Percentiles rank a stretch among this genome's conserved stretches.
These are phyloP conservation scores for Fraxinus sp. DNA, from an alignment of 305 asterid genomes.

Conservation along the genomic window DNA sequence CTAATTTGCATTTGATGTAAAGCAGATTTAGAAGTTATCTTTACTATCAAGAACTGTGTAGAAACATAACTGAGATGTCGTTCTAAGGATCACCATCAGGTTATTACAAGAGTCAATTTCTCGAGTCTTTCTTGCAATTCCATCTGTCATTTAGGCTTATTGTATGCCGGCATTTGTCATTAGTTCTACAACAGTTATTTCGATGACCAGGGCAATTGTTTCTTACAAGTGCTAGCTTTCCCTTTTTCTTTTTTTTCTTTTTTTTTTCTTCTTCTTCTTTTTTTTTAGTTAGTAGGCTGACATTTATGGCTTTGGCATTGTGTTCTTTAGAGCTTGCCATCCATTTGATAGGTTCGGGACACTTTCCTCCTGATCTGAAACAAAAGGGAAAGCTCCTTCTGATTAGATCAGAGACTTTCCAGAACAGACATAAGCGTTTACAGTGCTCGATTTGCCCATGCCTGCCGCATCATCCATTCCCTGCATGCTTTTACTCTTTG, in stretches of 20 bases:
- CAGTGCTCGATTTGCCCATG: not conserved
- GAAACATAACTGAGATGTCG: not conserved
- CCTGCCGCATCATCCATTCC: not conserved
- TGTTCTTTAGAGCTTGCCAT: not conserved
- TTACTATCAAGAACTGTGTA: not conserved
- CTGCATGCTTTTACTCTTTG: not conserved
- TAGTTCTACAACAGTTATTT: not conserved
- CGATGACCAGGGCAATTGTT: not conserved
- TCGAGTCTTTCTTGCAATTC: not conserved
- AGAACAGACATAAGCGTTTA: not conserved
- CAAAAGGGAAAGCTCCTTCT: constrained; percentile 11
- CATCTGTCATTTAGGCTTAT: not conserved
- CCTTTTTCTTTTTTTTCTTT: too few species aligned
- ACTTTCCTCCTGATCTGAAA: not conserved
- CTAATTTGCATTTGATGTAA: constrained; percentile 18
- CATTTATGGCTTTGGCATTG: constrained; percentile 17
- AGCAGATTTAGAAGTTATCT: not conserved
- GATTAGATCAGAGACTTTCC: constrained; percentile 5
- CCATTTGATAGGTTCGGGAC: not conserved
- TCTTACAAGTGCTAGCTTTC: not conserved
- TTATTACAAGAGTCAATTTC: not conserved
- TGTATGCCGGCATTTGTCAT: not conserved
- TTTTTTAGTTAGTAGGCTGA: not conserved
- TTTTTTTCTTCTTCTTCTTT: too few species aligned
- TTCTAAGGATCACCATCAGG: not conserved